Evolutionary conservation across 306 rosid species (phyloP), one percentile per base, ranked within the genome.

Genomic region (Acacia crassicarpa): DNA sequence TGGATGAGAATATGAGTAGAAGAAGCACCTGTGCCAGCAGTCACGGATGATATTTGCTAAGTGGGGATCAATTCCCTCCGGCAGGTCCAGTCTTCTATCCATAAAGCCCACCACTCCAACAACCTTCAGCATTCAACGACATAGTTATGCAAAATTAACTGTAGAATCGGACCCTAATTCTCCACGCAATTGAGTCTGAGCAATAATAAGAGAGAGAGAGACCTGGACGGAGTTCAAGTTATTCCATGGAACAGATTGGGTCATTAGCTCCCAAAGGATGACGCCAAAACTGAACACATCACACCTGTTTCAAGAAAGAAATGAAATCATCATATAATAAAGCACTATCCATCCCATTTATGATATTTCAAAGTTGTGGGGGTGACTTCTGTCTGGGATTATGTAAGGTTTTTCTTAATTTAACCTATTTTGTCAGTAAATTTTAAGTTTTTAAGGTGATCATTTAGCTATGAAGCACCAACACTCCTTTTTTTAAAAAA

Each of bases 51-150:
- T 62, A 71, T 91, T 82, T 16, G 88, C 61, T 53, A 53, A 25
- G 61, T 19, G 23, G 61, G 61, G 61, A 17, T 53, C 61, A 53
- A 91, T 87, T 81, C 83, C 90, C 70, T 90, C 89, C 12, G 97
- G 94, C 9, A 90, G 80, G 40, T 91, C 98, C 54, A 90, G 77
- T 85, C 98, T 86, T 84, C 93, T 91, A 82, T 93, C 89, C 94
- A 89, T 89, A 53, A 91, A 93, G 54, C 97, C 97, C 40, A 93
- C 94, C 27, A 91, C 87, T 89, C 98, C 94, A 61, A 93, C 98
- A 59, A 93, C 92, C 94, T 91, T 86, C 41, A 76, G 43, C 79
- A 79, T 40, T 78, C 62, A 84, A 86, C 9, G 67, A 38, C 65
- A 5, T 23, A 41, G 81, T 86, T 15, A 51, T 16, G n/a, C 58